Evolutionary conservation across 2,329 filamentous ascomycete species (phyloP).

Genomic region (Cytospora mali): DNA sequence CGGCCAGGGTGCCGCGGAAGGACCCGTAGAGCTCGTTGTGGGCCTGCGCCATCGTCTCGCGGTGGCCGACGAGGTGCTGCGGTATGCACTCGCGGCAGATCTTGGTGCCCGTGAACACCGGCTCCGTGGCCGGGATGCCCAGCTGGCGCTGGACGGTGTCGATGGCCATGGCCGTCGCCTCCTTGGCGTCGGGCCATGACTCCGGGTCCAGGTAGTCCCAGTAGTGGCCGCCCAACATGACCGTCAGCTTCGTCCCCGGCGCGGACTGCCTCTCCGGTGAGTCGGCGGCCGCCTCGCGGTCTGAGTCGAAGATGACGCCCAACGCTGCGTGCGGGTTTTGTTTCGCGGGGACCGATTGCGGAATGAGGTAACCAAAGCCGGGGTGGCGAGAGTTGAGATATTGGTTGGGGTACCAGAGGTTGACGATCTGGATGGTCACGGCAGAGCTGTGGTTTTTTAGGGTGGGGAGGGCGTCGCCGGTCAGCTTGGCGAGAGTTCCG

Average conservation of each 20-base stretch:
- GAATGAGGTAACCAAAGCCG: constrained; percentile 93
- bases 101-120: constrained; percentile 59
- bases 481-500: constrained; percentile 45
- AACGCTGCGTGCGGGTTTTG: constrained; percentile 50
- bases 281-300: constrained; percentile 46
- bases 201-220: constrained; percentile 61
- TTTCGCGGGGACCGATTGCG: constrained; percentile 54
- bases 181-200: constrained; percentile 63
- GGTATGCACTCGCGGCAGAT: constrained; percentile 76
- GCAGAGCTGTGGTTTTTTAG: constrained; percentile 57
- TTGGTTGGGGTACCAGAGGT: constrained; percentile 76
- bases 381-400: constrained; percentile 61
- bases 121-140: constrained; percentile 59
- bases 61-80: constrained; percentile 84
- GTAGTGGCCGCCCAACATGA: constrained; percentile 94
- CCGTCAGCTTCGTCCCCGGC: constrained; percentile 80
- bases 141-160: constrained; percentile 74
- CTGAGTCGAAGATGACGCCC: constrained; percentile 90
- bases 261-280: constrained; percentile 20
- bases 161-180: constrained; percentile 71
- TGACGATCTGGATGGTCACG: constrained; percentile 88
- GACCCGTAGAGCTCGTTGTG: constrained; percentile 55
- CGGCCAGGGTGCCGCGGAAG: constrained; percentile 66
- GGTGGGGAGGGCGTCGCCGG: constrained; percentile 45
- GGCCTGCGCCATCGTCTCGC: constrained; percentile 59